Base-by-base conservation (phyloP, 1,284 basidiomycete species). In the Schizophyllum commune region DNA sequence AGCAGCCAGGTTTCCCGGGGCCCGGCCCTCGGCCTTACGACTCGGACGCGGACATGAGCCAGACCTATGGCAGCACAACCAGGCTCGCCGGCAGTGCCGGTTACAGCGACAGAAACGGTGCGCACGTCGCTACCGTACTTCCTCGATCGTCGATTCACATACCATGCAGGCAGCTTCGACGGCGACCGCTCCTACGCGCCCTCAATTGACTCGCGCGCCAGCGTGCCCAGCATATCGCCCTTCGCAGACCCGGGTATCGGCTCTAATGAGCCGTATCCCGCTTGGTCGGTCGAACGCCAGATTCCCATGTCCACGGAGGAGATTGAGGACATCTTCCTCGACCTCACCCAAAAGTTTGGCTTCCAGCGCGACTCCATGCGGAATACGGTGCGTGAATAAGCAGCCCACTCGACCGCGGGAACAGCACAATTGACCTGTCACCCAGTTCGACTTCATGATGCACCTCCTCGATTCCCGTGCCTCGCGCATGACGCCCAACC, bases 251-350 rank as follows among this genome's bases (percentile, higher is more conserved):
- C 84, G 21, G 83, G 82, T 59, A 68, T 79, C 64, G 77, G 77
- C 72, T 69, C 82, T 27, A 74, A 80, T 52, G 90, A 95, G 67
- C 92, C 91, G 22, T 96, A 94, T 72, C 96, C 97, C 57, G 95
- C 96, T 52, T 99, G 97, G 96, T 86, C 91, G 39, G 83, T 89
- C 53, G 93, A 97, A 68, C 89, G 92, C 67, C 91, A 96, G 73
- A 96, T 98, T 66, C 97, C 96, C 62, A 89, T 99, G 71, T 96
- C 94, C 58, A 96, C 93, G 66, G 96, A 99, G 70, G 96, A 99
- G 77, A 98, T 99, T 65, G 97, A 99, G 76, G 97, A 99, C 73
- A 96, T 99, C 65, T 95, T 99, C 72, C 91, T 99, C 70, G 97
- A 99, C 76, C 85, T 99, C 62, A 91, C 94, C 58, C 96, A 99